A percentile compares a stretch with the other conserved stretches of the same genome.
These are phyloP conservation scores for Tylopilus sp. DNA, from an alignment of 768 basidiomycete species.

Conservation along the genomic window DNA sequence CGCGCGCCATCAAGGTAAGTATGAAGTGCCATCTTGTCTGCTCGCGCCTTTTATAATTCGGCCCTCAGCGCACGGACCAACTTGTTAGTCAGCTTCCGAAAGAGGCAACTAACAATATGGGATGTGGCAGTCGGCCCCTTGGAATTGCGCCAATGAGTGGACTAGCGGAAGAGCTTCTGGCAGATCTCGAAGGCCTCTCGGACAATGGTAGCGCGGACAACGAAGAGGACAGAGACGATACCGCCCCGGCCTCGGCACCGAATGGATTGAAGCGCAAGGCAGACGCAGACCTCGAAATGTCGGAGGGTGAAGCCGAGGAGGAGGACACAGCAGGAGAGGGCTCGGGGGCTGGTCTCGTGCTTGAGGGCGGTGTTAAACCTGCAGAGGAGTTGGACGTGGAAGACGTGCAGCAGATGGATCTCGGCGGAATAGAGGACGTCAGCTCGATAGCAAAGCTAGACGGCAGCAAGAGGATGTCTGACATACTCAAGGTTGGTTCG, in stretches of 20 bases:
- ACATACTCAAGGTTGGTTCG: conserved; percentile 68
- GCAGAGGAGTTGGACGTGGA: conserved; percentile 96
- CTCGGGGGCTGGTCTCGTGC: conserved; percentile 57
- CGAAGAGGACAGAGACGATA: conserved; percentile 37
- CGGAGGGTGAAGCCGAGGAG: conserved; percentile 46
- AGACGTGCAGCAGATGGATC: conserved; percentile 93
- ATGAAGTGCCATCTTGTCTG: conserved; percentile 32
- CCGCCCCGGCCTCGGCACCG: conserved; percentile 13
- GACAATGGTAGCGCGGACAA: conserved; percentile 55
- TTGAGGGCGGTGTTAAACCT: conserved; percentile 85
- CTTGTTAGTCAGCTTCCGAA: conserved; percentile 32
- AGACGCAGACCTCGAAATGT: conserved; percentile 49
- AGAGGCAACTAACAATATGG: conserved; percentile 1
- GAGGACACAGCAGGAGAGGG: conserved; percentile 37
- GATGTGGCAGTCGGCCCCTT: neutral
- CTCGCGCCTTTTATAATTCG: conserved; percentile 29
- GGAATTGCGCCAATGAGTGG: conserved; percentile 52
- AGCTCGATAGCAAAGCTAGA: conserved; percentile 84
- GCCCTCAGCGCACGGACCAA: conserved; percentile 24
- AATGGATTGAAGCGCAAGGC: conserved; percentile 65
- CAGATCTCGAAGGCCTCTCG: conserved; percentile 86
- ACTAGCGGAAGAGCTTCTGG: conserved; percentile 89
- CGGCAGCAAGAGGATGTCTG: conserved; percentile 82
- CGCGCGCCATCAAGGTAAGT: conserved; percentile 64
- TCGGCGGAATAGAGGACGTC: conserved; percentile 82